phyloP scores from a whole-genome alignment of 352 stramenopile species.

The Phytophthora melonis region DNA sequence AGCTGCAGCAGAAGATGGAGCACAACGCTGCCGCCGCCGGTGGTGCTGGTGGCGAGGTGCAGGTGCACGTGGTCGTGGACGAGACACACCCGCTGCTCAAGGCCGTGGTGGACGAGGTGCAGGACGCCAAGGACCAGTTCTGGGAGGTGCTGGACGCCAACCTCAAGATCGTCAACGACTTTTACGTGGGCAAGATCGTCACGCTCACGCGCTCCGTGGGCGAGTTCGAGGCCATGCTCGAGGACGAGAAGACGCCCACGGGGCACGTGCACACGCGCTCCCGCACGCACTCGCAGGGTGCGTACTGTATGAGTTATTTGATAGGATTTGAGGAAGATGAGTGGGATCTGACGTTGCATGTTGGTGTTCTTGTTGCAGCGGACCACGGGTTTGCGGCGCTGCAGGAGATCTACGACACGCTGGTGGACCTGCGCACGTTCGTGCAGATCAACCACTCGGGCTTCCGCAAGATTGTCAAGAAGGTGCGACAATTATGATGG shows the following conservation, averaged over 20 bases:
- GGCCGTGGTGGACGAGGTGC: constrained; percentile 61
- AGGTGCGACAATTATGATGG: constrained; percentile 50
- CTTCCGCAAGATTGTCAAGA: constrained; percentile 95
- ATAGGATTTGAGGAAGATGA: constrained; percentile 8
- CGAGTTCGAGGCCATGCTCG: constrained; percentile 77
- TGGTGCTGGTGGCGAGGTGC: constrained; percentile 14
- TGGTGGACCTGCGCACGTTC: constrained; percentile 91
- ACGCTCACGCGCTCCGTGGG: constrained; percentile 73
- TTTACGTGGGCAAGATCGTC: constrained; percentile 78
- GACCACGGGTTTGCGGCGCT: constrained; percentile 85
- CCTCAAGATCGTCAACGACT: constrained; percentile 88
- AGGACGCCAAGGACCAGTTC: constrained; percentile 85
- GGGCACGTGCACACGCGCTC: constrained; percentile 80
- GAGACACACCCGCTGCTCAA: constrained; percentile 74
- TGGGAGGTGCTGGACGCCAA: constrained; percentile 84
- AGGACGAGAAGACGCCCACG: constrained; percentile 73
- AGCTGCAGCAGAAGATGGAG: constrained; percentile 64
- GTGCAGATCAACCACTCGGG: constrained; percentile 93
- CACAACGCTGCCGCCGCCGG: background rate
- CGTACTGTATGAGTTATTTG: constrained; percentile 11
- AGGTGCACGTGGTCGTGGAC: constrained; percentile 57
- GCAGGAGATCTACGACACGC: constrained; percentile 91
- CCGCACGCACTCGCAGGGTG: constrained; percentile 71
- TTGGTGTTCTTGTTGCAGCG: constrained; percentile 21
- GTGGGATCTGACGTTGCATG: constrained; percentile 4